phyloP scores from a whole-genome alignment of 1,139 yeast genomes.

The Saccharomyces pastorianus region DNA sequence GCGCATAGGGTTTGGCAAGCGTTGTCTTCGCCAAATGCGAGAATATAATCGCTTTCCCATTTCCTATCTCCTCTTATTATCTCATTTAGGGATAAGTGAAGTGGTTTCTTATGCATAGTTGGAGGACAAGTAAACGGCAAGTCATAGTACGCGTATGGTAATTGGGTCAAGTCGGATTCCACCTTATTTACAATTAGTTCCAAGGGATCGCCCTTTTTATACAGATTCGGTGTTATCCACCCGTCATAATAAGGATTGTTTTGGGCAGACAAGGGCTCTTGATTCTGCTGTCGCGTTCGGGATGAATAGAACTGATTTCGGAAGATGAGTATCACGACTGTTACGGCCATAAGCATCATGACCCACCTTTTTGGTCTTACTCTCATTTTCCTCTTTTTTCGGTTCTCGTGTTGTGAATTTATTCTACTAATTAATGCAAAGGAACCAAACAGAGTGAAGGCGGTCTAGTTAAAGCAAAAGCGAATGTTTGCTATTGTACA shows the following conservation, averaged over 20 bases:
- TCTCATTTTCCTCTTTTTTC: not conserved
- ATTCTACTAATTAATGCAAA: not conserved
- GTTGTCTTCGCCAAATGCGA: slow-evolving; percentile 53
- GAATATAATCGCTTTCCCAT: slow-evolving; percentile 62
- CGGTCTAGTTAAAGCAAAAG: not conserved
- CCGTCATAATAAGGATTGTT: slow-evolving; percentile 8
- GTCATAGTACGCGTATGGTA: slow-evolving; percentile 70
- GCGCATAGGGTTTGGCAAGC: slow-evolving; percentile 65
- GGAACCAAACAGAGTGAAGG: not conserved
- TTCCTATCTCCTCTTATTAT: slow-evolving; percentile 75
- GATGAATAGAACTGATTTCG: not conserved
- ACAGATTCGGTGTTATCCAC: slow-evolving; percentile 27
- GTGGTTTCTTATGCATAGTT: slow-evolving; percentile 43
- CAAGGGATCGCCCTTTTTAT: slow-evolving; percentile 49
- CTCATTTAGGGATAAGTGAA: slow-evolving; percentile 67
- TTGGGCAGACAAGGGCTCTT: not conserved
- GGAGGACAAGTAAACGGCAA: slow-evolving; percentile 79
- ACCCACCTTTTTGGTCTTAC: not conserved
- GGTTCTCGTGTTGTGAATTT: not conserved
- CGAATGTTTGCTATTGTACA: not conserved
- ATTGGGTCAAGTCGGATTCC: slow-evolving; percentile 65
- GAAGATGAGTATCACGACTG: not conserved
- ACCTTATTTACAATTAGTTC: slow-evolving; percentile 69
- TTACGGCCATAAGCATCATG: not conserved
- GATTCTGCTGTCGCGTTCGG: not conserved